These are phyloP conservation scores for Daldinia caldariorum DNA, from an alignment of 495 filamentous ascomycete genomes.

Conservation along the genomic window DNA sequence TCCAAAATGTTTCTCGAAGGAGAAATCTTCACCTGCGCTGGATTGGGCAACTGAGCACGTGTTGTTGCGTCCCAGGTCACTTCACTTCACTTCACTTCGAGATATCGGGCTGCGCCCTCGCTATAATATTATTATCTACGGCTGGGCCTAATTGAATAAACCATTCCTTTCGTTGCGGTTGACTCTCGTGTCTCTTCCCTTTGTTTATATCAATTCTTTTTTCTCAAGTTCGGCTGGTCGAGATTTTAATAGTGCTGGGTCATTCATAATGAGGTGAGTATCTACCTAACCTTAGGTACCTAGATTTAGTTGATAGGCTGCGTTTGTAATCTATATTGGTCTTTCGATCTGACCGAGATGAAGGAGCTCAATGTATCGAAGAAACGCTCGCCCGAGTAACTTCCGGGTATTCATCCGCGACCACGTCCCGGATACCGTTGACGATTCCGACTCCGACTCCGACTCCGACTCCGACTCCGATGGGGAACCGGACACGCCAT, in stretches of 20 bases:
- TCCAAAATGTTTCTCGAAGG: neutral
- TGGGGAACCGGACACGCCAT: conserved; percentile 30
- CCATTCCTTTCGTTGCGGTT: conserved; percentile 24
- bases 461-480: conserved; percentile 31
- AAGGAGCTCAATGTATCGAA: conserved; percentile 29
- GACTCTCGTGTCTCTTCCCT: conserved; percentile 17
- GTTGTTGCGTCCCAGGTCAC: conserved; percentile 24
- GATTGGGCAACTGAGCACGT: conserved; percentile 31
- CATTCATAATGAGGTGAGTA: conserved; percentile 35
- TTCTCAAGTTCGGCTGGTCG: conserved; percentile 19
- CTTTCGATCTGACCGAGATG: conserved; percentile 9
- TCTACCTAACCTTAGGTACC: no score
- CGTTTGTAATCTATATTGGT: neutral
- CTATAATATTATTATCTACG: conserved; percentile 32
- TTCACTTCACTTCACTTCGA: conserved; percentile 29
- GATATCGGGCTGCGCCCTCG: conserved; percentile 36
- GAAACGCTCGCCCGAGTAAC: conserved; percentile 33
- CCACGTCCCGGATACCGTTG: conserved; percentile 8
- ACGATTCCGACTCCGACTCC: conserved; percentile 7
- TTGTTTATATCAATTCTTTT: conserved; percentile 4
- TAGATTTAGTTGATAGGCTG: neutral
- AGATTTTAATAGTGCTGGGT: conserved; percentile 30
- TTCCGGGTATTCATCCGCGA: conserved; percentile 32
- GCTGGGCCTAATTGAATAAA: conserved; percentile 35
- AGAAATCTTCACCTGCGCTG: conserved; percentile 20